A percentile compares a stretch with the other conserved stretches of the same genome.
These are phyloP conservation scores for Mucor mucedo DNA, from an alignment of 371 early-diverging fungal species.

Conservation along the genomic window DNA sequence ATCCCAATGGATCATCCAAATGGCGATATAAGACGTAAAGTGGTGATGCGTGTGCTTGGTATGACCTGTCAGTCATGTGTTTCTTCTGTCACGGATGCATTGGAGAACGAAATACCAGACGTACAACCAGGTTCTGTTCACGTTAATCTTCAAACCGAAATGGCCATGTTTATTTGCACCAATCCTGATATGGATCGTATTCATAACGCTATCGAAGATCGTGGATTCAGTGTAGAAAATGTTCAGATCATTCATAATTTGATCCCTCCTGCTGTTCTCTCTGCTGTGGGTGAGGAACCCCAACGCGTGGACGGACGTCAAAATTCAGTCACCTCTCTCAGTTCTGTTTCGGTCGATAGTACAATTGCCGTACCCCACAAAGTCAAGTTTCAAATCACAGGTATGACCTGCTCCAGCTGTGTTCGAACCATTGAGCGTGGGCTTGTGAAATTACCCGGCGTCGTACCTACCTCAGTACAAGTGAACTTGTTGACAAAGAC, in stretches of 20 bases:
- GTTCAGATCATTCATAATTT: constrained; percentile 54
- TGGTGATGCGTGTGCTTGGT: constrained; percentile 63
- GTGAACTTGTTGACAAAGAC: constrained; percentile 74
- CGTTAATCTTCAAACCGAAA: constrained; percentile 50
- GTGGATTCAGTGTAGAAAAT: constrained; percentile 49
- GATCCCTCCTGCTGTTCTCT: constrained; percentile 33
- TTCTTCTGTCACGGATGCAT: constrained; percentile 38
- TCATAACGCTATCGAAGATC: constrained; percentile 34
- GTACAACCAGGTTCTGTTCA: constrained; percentile 40
- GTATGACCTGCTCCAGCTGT: constrained; percentile 92
- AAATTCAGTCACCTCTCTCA: constrained; percentile 29
- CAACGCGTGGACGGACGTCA: not conserved
- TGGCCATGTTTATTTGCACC: constrained; percentile 50
- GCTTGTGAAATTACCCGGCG: constrained; percentile 66
- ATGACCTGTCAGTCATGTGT: constrained; percentile 92
- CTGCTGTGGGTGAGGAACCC: not conserved
- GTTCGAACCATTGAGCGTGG: constrained; percentile 78
- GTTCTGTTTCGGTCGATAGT: constrained; percentile 35
- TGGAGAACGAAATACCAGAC: constrained; percentile 32
- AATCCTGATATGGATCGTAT: constrained; percentile 34
- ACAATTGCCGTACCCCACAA: constrained; percentile 34
- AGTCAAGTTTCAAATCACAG: constrained; percentile 73
- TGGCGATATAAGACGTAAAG: constrained; percentile 29
- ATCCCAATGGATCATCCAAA: not conserved
- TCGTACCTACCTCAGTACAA: constrained; percentile 68